Conservation (phyloP, 148 eudicot species). For the Rhododendron vialii region DNA sequence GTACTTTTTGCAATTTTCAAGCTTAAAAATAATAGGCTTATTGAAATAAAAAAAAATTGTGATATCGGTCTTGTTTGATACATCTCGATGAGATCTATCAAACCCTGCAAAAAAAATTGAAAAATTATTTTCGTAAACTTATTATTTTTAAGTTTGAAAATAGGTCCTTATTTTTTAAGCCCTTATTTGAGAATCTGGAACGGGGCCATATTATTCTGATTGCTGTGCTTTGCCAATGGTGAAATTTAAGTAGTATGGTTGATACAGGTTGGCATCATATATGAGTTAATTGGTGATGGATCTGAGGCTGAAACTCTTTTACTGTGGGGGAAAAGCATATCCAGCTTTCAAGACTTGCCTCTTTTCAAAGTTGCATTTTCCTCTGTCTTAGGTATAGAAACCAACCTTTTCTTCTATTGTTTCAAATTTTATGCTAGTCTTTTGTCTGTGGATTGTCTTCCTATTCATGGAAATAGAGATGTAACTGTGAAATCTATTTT, state of each 20-base stretch:
- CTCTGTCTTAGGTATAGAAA: constrained; percentile 50
- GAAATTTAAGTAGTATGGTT: neutral
- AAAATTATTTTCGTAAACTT: too few relatives aligned
- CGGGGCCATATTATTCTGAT: neutral
- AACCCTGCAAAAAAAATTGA: too few relatives aligned
- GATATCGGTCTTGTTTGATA: too few relatives aligned
- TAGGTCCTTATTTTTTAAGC: too few relatives aligned
- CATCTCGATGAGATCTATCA: too few relatives aligned
- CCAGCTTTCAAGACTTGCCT: constrained; percentile 60
- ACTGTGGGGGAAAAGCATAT: constrained; percentile 61
- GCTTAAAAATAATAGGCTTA: too few relatives aligned
- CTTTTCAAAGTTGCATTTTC: constrained; percentile 57
- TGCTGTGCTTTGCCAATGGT: neutral
- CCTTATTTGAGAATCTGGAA: too few relatives aligned
- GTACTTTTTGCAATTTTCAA: too few relatives aligned
- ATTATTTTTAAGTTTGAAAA: too few relatives aligned
- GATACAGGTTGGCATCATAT: constrained; percentile 61
- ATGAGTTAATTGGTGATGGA: constrained; percentile 78
- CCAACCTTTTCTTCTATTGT: neutral
- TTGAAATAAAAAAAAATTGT: too few relatives aligned
- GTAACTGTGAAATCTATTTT: constrained; percentile 5
- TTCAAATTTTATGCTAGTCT: neutral
- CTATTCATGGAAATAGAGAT: neutral
- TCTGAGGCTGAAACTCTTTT: constrained; percentile 79
- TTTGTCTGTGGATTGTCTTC: neutral